These are phyloP conservation scores for Corchorus olitorius DNA, from an alignment of 345 rosid species.

Conservation along the genomic window DNA sequence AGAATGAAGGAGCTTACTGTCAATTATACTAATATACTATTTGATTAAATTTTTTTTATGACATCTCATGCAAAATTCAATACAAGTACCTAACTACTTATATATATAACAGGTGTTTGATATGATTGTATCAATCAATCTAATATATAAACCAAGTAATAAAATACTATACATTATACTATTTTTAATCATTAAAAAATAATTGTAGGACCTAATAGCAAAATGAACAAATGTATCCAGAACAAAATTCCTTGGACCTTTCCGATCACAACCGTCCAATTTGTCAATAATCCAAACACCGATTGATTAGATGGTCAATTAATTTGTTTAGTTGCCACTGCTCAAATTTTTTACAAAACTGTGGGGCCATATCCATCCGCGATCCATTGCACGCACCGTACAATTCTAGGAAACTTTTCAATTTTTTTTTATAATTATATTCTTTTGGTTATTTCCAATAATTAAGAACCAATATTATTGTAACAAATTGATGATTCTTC, in stretches of 20 bases:
- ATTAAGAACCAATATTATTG: no score
- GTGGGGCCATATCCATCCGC: neutral
- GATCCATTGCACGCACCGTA: neutral
- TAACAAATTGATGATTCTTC: neutral
- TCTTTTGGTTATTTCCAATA: neutral
- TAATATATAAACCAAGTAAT: neutral
- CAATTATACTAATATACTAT: no score
- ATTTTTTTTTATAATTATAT: no score
- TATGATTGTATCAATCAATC: neutral
- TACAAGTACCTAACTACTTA: neutral
- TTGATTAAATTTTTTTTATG: neutral
- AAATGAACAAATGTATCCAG: neutral
- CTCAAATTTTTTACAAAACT: neutral
- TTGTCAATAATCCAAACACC: neutral
- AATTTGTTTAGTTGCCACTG: neutral
- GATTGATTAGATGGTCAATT: neutral
- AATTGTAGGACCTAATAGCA: neutral
- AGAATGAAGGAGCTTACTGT: neutral
- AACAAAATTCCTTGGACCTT: neutral
- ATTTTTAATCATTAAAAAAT: neutral
- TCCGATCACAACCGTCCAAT: constrained; percentile 7
- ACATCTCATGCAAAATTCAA: neutral
- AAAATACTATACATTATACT: neutral
- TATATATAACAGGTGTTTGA: neutral
- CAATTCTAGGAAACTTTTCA: neutral